A percentile compares a stretch with the other conserved stretches of the same genome.
These are phyloP conservation scores for Silene noctiflora DNA, from an alignment of 179 eudicot genomes.

Conservation along the genomic window DNA sequence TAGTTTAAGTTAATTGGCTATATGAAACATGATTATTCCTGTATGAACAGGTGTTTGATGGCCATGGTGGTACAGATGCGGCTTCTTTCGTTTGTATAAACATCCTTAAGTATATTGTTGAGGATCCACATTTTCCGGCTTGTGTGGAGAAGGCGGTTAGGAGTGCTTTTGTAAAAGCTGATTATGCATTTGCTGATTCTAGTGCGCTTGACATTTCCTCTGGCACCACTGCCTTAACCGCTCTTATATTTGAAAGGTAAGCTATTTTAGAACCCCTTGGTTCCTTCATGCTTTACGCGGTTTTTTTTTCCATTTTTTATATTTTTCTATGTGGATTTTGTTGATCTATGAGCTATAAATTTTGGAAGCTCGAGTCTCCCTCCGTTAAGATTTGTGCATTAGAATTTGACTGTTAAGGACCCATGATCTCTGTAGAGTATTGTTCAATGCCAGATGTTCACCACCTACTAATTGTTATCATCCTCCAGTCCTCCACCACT, in stretches of 20 bases:
- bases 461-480: no score
- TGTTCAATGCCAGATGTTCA: no score
- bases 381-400: no score
- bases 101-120: constrained; percentile 62
- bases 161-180: constrained; percentile 72
- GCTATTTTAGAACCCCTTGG: not conserved
- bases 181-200: constrained; percentile 74
- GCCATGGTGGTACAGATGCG: constrained; percentile 89
- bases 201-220: constrained; percentile 73
- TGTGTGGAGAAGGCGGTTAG: constrained; percentile 57
- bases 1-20: not conserved
- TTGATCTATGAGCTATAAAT: not conserved
- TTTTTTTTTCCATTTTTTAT: no score
- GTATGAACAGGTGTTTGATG: constrained; percentile 74
- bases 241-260: constrained; percentile 73
- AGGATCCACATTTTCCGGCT: constrained; percentile 60
- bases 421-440: no score
- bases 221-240: constrained; percentile 79
- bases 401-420: no score
- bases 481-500: no score
- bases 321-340: not conserved
- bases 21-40: not conserved
- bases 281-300: not conserved
- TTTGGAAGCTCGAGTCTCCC: not conserved
- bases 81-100: constrained; percentile 56